Percentiles rank a stretch among this genome's conserved stretches.
phyloP scores from a whole-genome alignment of 2,329 filamentous ascomycete genomes.

The Juglanconis sp. region DNA sequence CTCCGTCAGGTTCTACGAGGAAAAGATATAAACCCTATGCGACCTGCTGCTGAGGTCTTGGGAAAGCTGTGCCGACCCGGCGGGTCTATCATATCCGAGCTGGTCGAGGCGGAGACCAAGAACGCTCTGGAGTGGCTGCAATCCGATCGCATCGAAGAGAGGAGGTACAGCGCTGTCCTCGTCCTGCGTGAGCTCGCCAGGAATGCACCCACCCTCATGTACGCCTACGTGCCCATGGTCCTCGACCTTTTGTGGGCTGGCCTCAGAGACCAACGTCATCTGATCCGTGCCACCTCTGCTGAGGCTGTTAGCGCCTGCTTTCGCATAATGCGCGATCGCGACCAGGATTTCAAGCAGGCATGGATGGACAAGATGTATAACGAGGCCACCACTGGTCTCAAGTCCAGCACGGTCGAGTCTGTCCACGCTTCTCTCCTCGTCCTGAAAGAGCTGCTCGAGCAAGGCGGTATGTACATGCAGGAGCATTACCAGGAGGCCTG shows the following conservation, averaged over 20 bases:
- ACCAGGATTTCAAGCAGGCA: slow-evolving; percentile 78
- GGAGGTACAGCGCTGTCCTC: slow-evolving; percentile 88
- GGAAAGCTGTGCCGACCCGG: slow-evolving; percentile 89
- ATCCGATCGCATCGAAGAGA: slow-evolving; percentile 87
- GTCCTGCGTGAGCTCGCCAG: slow-evolving; percentile 86
- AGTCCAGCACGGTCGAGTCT: slow-evolving; percentile 76
- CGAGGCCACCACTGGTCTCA: slow-evolving; percentile 77
- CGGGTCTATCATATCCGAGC: slow-evolving; percentile 87
- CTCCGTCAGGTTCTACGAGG: slow-evolving; percentile 84
- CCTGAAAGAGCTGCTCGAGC: slow-evolving; percentile 86
- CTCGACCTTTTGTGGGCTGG: slow-evolving; percentile 97
- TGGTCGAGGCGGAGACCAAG: slow-evolving; percentile 96
- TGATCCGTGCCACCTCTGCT: slow-evolving; percentile 88
- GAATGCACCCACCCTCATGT: slow-evolving; percentile 93
- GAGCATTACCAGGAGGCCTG: slow-evolving; percentile 88
- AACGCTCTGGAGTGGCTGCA: slow-evolving; percentile 96
- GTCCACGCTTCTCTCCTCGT: slow-evolving; percentile 93
- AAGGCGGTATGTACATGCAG: slow-evolving; percentile 99
- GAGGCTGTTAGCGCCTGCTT: slow-evolving; percentile 95
- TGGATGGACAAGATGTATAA: slow-evolving; percentile 92
- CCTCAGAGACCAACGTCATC: slow-evolving; percentile 80
- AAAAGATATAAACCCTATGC: slow-evolving; percentile 87
- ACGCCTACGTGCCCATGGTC: slow-evolving; percentile 90
- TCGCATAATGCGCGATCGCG: slow-evolving; percentile 89
- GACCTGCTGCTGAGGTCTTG: slow-evolving; percentile 81